A percentile compares a stretch with the other conserved stretches of the same genome.
Evolutionary conservation across 129 eudicot genomes (phyloP).

Genomic region (Pseudognaphalium luteoalbum): DNA sequence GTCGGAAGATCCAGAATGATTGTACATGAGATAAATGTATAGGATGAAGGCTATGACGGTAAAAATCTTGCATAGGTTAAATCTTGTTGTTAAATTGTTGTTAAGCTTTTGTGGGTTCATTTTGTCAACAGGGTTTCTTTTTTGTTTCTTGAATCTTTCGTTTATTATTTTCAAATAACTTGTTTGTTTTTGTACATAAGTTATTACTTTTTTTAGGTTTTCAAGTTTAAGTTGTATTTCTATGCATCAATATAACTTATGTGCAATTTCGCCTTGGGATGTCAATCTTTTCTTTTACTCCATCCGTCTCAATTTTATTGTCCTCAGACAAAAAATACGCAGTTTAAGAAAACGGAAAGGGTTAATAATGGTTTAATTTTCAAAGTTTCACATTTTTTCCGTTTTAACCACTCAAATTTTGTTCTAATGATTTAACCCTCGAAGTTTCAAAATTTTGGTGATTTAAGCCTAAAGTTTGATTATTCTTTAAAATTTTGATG

Average conservation of each 20-base stretch:
- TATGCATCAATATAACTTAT: background rate
- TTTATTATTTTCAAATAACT: background rate
- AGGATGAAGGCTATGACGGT: slow-evolving; percentile 23
- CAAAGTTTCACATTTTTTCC: no score
- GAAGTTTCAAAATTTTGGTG: no score
- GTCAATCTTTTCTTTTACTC: no score
- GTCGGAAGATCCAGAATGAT: slow-evolving; percentile 17
- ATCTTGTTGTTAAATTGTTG: slow-evolving; percentile 12
- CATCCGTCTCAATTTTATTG: no score
- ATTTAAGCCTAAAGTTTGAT: no score
- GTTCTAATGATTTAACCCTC: no score
- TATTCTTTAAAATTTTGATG: no score
- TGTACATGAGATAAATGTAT: slow-evolving; percentile 26
- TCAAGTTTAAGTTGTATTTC: background rate
- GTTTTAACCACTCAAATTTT: no score
- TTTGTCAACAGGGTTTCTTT: slow-evolving; percentile 16
- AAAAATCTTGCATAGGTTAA: slow-evolving; percentile 34
- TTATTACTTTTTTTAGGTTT: background rate
- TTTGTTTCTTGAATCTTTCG: background rate
- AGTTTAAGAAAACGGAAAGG: no score
- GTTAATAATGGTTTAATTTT: no score
- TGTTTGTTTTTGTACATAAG: background rate
- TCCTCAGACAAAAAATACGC: no score
- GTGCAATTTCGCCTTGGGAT: no score
- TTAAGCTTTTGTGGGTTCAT: slow-evolving; percentile 38